Evolutionary conservation across 2,329 filamentous ascomycete genomes (phyloP), one percentile per base, ranked within the genome.

Genomic region (Apiospora pterosperma): DNA sequence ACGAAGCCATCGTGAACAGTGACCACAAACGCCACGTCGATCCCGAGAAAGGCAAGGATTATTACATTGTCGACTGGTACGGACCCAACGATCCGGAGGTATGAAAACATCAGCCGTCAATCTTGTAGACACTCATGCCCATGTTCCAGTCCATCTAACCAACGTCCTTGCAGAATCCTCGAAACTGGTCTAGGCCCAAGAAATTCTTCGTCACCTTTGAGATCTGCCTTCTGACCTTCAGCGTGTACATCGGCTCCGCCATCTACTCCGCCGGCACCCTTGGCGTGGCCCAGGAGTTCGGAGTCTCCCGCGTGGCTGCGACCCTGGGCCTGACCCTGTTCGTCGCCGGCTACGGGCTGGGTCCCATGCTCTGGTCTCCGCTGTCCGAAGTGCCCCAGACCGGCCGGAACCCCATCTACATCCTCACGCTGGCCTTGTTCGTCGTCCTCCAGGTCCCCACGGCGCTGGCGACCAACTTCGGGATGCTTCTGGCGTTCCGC

Each of bases 341-440:
- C 58, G 68, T 69, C 14, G 59, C 66, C 14, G 74, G 73, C 59
- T 70, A 75, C 67, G 72, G 76, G 21, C 14, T 75, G 34, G 73
- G 86, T 0, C 84, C 85, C 2, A 73, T 88, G 64, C 66, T 89
- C 36, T 88, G 83, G 74, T 83, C 82, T 1, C 87, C 87, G 0
- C 70, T 89, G 39, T 82, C 79, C 52, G 88, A 90, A 71, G 82
- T 90, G 16, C 85, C 87, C 0, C 67, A 78, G 38, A 80, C 89
- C 63, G 86, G 87, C 3, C 79, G 87, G 1, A 89, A 86, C 63
- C 80, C 81, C 1, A 81, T 84, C 0, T 89, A 88, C 69, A 81
- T 88, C 36, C 70, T 84, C 64, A 84, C 85, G 0, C 82, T 88
- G 64, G 77, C 78, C n/a, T 76, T 88, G 31, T 89, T 88, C 68